Evolutionary conservation across 2,329 filamentous ascomycete genomes (phyloP).

Genomic region (Arachnopeziza araneosa): DNA sequence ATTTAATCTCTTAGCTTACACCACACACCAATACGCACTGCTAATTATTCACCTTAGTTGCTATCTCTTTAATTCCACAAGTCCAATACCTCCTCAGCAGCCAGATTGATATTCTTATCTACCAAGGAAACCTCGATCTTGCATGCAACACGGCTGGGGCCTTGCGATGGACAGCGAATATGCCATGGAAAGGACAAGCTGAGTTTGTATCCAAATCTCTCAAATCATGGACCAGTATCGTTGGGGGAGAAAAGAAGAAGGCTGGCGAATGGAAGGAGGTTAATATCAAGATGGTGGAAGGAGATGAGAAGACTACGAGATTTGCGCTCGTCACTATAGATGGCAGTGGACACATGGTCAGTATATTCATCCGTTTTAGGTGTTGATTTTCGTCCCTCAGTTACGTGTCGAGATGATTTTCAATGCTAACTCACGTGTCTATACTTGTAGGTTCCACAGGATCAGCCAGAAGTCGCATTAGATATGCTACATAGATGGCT

Average conservation of each 20-base stretch:
- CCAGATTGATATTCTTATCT: constrained; percentile 61
- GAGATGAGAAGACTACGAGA: constrained; percentile 18
- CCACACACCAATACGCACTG: neutral
- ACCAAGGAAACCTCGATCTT: constrained; percentile 60
- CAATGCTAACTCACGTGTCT: neutral
- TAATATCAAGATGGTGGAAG: constrained; percentile 18
- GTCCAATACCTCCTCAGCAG: constrained; percentile 54
- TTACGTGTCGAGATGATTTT: neutral
- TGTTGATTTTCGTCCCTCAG: neutral
- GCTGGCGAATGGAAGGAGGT: constrained; percentile 18
- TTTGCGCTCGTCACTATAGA: constrained; percentile 31
- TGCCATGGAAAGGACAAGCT: constrained; percentile 40
- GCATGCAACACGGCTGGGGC: constrained; percentile 43
- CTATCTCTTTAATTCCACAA: constrained; percentile 52
- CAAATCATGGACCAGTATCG: constrained; percentile 17
- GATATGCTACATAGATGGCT: constrained; percentile 22
- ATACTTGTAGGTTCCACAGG: constrained; percentile 13
- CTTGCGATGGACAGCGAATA: constrained; percentile 34
- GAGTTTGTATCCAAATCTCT: constrained; percentile 34
- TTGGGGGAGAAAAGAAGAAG: constrained; percentile 9
- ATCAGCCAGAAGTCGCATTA: constrained; percentile 21
- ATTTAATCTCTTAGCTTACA: neutral
- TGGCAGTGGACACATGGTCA: constrained; percentile 38
- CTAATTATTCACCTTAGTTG: constrained; percentile 26
- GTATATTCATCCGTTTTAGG: neutral